Evolutionary conservation across 2,329 filamentous ascomycete genomes (phyloP), one percentile per base, ranked within the genome.

Genomic region (Teratosphaeria nubilosa): DNA sequence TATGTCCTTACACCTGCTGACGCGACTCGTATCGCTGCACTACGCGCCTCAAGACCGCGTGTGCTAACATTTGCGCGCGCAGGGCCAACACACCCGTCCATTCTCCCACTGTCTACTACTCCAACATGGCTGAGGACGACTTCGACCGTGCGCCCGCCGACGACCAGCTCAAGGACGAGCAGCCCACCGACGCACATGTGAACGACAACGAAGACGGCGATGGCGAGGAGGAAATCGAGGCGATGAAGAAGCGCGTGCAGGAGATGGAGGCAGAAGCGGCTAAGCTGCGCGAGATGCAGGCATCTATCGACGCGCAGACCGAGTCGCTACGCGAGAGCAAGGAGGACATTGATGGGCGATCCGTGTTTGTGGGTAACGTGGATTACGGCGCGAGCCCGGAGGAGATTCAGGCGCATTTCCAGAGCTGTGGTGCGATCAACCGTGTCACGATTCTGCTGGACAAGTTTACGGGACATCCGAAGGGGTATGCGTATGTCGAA

Each of bases 391-490:
- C 92, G 24, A 95, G 91, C 30, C 94, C 94, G 2, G 94, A 99
- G 76, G 94, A 99, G 78, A 94, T 99, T 60, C 94, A 99, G 78
- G 90, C 91, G 60, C 94, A 99, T 72, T 99, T 99, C 78, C 91
- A 96, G 79, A 95, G 86, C 79, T 95, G 91, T 69, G 94, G 94
- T 60, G 90, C 88, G 65, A 99, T 99, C 80, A 99, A 99, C 76
- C 87, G 94, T 61, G 94, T 99, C 60, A 99, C 94, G 1, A 99
- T 99, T 65, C 79, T 99, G 66, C 78, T 99, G 66, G 94, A 99
- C 78, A 99, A 99, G 79, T 97, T 96, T 72, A 96, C 91, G 11
- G 94, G 94, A 63, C 91, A 97, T 79, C 94, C 94, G n/a, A 99
- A 99, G 80, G 94, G 94, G 64, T 99, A 99, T 77, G 94, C 94